A percentile compares a stretch with the other conserved stretches of the same genome.
Conservation (phyloP, 805 yeast genomes). For the Barnettozyma populi region DNA sequence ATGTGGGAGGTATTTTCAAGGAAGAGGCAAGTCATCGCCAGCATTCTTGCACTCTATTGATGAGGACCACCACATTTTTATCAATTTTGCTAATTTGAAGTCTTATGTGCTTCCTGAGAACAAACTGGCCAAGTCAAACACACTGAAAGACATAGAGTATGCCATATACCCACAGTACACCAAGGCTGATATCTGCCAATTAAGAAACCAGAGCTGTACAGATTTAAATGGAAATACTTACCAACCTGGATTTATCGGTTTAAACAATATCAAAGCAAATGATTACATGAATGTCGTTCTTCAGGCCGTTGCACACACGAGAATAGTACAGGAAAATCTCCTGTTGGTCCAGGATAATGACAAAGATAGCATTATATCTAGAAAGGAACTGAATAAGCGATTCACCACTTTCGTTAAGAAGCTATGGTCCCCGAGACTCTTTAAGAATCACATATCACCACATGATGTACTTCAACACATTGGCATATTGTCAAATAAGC, state of each 20-base stretch:
- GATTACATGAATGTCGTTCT: conserved; percentile 55
- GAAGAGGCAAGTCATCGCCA: conserved; percentile 56
- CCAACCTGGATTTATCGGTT: conserved; percentile 59
- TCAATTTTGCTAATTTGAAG: conserved; percentile 45
- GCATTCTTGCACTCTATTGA: conserved; percentile 65
- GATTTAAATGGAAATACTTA: conserved; percentile 46
- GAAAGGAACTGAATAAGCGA: conserved; percentile 34
- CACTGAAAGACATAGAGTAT: conserved; percentile 47
- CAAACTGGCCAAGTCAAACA: conserved; percentile 34
- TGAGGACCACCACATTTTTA: conserved; percentile 56
- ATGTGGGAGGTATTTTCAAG: conserved; percentile 72
- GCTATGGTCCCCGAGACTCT: conserved; percentile 58
- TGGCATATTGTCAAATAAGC: conserved; percentile 36
- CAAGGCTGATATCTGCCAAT: conserved; percentile 26
- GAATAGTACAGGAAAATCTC: conserved; percentile 42
- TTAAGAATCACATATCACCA: conserved; percentile 59
- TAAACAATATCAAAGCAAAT: conserved; percentile 47
- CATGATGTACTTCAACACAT: conserved; percentile 56
- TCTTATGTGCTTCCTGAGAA: conserved; percentile 63
- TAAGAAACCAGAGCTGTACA: conserved; percentile 25
- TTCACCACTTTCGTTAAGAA: conserved; percentile 47
- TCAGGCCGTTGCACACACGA: conserved; percentile 50
- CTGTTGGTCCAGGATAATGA: conserved; percentile 25
- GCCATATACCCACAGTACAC: conserved; percentile 49
- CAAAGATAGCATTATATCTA: conserved; percentile 12